Evolutionary conservation across 1,139 yeast genomes (phyloP).

Genomic region (Saccharomycopsis crataegensis): DNA sequence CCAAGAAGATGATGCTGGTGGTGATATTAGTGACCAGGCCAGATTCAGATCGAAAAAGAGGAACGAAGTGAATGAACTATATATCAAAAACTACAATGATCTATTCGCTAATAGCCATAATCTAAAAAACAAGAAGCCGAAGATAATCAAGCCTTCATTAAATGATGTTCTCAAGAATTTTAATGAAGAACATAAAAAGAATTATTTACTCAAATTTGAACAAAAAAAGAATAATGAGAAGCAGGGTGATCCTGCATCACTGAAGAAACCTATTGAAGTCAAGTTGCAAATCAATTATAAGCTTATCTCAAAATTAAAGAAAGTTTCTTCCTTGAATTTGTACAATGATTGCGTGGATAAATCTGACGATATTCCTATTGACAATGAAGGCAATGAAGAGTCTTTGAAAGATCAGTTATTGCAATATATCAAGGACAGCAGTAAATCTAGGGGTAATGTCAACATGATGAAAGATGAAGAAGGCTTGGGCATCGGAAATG

Average conservation of each 20-base stretch:
- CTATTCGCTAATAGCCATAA: background rate
- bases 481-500: background rate
- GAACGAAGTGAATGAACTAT: conserved; percentile 9
- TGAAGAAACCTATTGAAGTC: background rate
- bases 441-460: too few relatives aligned
- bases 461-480: background rate
- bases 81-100: conserved; percentile 8
- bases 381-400: background rate
- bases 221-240: background rate
- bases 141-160: background rate
- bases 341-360: background rate
- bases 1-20: background rate
- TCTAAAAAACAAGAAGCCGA: background rate
- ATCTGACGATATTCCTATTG: background rate
- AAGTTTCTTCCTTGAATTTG: conserved; percentile 7
- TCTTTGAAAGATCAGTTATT: background rate
- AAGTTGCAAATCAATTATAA: background rate
- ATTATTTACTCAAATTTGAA: conserved; percentile 4
- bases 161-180: conserved; percentile 5
- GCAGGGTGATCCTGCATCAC: background rate
- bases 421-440: background rate
- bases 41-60: conserved; percentile 6
- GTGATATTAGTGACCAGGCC: background rate
- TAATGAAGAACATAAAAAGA: background rate
- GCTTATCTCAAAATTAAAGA: conserved; percentile 3